Conservation (phyloP, 2,329 filamentous ascomycete genomes). For the Aspergillus texensis region DNA sequence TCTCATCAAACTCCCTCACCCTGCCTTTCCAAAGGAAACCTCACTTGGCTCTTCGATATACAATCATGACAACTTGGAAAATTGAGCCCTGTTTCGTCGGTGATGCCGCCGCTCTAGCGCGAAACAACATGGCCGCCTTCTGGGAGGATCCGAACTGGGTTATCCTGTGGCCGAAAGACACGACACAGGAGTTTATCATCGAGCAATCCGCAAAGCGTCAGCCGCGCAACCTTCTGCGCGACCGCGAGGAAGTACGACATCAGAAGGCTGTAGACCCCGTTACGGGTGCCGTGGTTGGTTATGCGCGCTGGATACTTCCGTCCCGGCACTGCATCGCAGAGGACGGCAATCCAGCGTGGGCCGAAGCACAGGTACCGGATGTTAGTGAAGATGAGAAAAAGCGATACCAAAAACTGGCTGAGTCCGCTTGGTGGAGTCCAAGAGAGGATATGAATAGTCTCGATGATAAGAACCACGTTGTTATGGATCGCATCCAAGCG, state of each 20-base stretch:
- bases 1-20: not conserved
- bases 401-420: not conserved
- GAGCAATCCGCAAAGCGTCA: not conserved
- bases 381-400: not conserved
- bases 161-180: not conserved
- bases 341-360: not conserved
- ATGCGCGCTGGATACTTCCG: not conserved
- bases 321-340: not conserved
- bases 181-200: not conserved
- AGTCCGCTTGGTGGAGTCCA: not conserved
- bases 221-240: not conserved
- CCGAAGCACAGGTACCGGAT: not conserved
- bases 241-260: not conserved
- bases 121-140: not conserved
- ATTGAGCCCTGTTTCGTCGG: not conserved
- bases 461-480: not conserved
- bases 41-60: not conserved
- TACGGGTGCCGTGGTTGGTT: not conserved
- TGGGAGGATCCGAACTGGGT: not conserved
- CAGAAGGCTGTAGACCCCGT: not conserved
- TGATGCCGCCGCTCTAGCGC: not conserved
- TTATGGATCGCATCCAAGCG: not conserved
- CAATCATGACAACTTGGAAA: not conserved
- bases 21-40: accelerated
- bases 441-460: not conserved